Conservation (phyloP, 805 yeast species). For the Ogataea zsoltii region DNA sequence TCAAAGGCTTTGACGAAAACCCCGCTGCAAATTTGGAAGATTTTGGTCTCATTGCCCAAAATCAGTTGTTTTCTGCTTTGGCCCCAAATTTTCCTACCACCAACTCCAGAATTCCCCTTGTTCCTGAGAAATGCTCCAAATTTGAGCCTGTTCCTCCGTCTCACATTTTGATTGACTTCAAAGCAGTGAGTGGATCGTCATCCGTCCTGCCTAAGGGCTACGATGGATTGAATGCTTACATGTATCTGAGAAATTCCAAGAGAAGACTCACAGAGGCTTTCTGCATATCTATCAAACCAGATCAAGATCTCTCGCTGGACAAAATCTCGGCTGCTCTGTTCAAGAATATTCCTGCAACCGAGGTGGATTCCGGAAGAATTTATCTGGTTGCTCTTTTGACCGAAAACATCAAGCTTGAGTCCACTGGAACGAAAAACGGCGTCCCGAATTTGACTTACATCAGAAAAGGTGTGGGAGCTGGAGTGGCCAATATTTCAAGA, state of each 20-base stretch:
- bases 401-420: conserved; percentile 59
- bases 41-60: conserved; percentile 62
- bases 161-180: conserved; percentile 76
- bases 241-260: conserved; percentile 65
- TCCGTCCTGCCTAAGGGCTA: conserved; percentile 64
- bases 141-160: conserved; percentile 55
- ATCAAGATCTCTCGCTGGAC: conserved; percentile 59
- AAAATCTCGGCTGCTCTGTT: conserved; percentile 79
- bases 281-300: conserved; percentile 62
- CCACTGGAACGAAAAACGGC: conserved; percentile 12
- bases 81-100: conserved; percentile 67
- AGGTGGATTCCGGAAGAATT: conserved; percentile 58
- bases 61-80: conserved; percentile 70
- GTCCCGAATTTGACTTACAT: conserved; percentile 38
- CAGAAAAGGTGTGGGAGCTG: conserved; percentile 83
- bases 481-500: conserved; percentile 82
- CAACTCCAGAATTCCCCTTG: conserved; percentile 35
- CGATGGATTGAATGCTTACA: conserved; percentile 68
- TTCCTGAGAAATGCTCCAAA: conserved; percentile 47
- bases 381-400: conserved; percentile 76
- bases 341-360: conserved; percentile 69
- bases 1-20: conserved; percentile 28
- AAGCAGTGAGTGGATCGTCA: conserved; percentile 62
- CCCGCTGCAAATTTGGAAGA: conserved; percentile 28
- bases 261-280: conserved; percentile 78